phyloP scores from a whole-genome alignment of 768 basidiomycete species.

The Hemileccinum impolitum region DNA sequence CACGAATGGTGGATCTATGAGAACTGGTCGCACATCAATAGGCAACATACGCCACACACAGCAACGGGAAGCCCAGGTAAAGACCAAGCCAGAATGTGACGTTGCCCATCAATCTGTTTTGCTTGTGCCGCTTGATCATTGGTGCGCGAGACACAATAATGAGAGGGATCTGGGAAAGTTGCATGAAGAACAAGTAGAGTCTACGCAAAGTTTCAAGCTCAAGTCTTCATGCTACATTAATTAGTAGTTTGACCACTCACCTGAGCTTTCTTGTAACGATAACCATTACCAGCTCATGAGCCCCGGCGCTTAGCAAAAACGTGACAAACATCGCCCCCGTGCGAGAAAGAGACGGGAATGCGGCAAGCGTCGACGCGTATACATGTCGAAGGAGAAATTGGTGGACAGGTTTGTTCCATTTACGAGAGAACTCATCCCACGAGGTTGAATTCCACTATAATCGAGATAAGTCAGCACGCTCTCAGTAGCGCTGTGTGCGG shows the following conservation, averaged over 20 bases:
- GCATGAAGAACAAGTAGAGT: constrained; percentile 79
- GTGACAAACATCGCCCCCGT: constrained; percentile 88
- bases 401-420: constrained; percentile 98
- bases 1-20: not conserved
- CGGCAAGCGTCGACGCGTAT: constrained; percentile 82
- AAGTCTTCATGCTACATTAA: not conserved
- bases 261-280: constrained; percentile 91
- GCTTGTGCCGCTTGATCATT: constrained; percentile 71
- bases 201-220: constrained; percentile 34
- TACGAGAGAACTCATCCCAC: constrained; percentile 96
- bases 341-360: constrained; percentile 66
- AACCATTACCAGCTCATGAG: constrained; percentile 95
- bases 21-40: constrained; percentile 35
- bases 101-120: constrained; percentile 79
- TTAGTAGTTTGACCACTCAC: constrained; percentile 37
- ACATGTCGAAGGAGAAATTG: constrained; percentile 93
- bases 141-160: constrained; percentile 79
- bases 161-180: constrained; percentile 90
- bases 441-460: constrained; percentile 93
- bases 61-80: constrained; percentile 87
- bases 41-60: constrained; percentile 74
- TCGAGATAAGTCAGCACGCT: not conserved
- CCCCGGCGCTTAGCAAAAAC: constrained; percentile 84
- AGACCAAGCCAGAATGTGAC: constrained; percentile 93
- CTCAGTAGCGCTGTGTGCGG: not conserved